These are phyloP conservation scores for Talaromyces stipitatus DNA, from an alignment of 495 filamentous ascomycete species.

Conservation along the genomic window DNA sequence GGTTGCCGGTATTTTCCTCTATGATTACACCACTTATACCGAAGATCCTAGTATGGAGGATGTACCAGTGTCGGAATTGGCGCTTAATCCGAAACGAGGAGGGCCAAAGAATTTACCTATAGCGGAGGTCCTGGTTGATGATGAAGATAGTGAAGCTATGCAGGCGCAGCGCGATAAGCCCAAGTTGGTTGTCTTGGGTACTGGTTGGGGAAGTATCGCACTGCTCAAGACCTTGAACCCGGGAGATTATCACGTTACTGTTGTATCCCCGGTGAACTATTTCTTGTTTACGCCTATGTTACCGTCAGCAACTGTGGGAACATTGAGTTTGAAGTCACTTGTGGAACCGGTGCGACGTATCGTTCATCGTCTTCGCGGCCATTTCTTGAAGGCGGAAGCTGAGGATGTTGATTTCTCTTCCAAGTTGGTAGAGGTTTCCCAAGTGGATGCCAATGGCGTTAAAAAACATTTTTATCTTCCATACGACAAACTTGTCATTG, in stretches of 20 bases:
- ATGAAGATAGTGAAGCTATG: conserved; percentile 68
- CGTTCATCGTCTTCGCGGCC: conserved; percentile 66
- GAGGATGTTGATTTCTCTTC: conserved; percentile 85
- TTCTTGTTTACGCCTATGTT: conserved; percentile 98
- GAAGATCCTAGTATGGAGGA: conserved; percentile 57
- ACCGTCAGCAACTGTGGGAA: conserved; percentile 93
- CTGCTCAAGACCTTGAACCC: conserved; percentile 85
- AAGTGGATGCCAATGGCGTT: conserved; percentile 61
- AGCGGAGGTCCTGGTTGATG: conserved; percentile 75
- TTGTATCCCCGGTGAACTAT: conserved; percentile 90
- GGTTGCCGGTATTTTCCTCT: conserved; percentile 82
- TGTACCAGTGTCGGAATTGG: conserved; percentile 73
- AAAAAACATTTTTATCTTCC: conserved; percentile 83
- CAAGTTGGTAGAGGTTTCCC: conserved; percentile 81
- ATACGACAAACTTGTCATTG: conserved; percentile 97
- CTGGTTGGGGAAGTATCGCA: conserved; percentile 92
- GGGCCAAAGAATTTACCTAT: conserved; percentile 97
- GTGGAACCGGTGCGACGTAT: conserved; percentile 91
- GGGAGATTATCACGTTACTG: conserved; percentile 88
- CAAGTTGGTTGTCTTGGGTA: conserved; percentile 83
- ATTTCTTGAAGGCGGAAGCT: conserved; percentile 81
- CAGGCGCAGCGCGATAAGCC: conserved; percentile 73
- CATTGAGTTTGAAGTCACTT: conserved; percentile 79
- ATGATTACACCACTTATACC: conserved; percentile 87
- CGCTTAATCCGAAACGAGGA: conserved; percentile 71